These are phyloP conservation scores for Talaromyces sp. DNA, from an alignment of 2,329 filamentous ascomycete genomes.

Conservation along the genomic window DNA sequence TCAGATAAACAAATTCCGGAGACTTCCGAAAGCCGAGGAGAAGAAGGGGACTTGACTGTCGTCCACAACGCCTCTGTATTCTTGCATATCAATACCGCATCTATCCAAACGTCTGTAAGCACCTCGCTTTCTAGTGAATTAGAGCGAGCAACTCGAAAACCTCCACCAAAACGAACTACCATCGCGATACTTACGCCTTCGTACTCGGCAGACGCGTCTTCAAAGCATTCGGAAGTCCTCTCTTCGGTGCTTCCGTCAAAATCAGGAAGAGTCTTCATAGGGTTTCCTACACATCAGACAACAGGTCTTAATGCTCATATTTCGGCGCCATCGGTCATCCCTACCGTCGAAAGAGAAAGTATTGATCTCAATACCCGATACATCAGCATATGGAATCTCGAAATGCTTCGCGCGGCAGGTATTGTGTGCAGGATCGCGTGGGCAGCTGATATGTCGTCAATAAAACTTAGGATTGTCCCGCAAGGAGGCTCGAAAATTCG, in stretches of 20 bases:
- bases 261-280: slow-evolving; percentile 90
- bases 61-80: slow-evolving; percentile 76
- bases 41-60: slow-evolving; percentile 68
- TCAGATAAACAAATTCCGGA: slow-evolving; percentile 38
- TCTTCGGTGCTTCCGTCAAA: slow-evolving; percentile 83
- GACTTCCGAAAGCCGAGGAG: slow-evolving; percentile 55
- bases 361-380: slow-evolving; percentile 95
- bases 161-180: slow-evolving; percentile 80
- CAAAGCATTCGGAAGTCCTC: slow-evolving; percentile 69
- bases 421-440: slow-evolving; percentile 88
- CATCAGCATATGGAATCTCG: slow-evolving; percentile 91
- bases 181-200: slow-evolving; percentile 87
- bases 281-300: slow-evolving; percentile 95
- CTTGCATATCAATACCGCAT: slow-evolving; percentile 78
- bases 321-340: slow-evolving; percentile 91
- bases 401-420: slow-evolving; percentile 85
- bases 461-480: slow-evolving; percentile 56
- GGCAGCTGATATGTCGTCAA: slow-evolving; percentile 74
- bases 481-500: slow-evolving; percentile 48
- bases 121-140: slow-evolving; percentile 74
- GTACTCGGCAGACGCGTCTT: slow-evolving; percentile 71
- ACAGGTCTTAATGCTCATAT: slow-evolving; percentile 92
- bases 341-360: slow-evolving; percentile 92
- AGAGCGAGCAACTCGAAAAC: slow-evolving; percentile 94
- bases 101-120: slow-evolving; percentile 70